phyloP scores from a whole-genome alignment of 2,329 filamentous ascomycete genomes.

The Diaporthe vexans region DNA sequence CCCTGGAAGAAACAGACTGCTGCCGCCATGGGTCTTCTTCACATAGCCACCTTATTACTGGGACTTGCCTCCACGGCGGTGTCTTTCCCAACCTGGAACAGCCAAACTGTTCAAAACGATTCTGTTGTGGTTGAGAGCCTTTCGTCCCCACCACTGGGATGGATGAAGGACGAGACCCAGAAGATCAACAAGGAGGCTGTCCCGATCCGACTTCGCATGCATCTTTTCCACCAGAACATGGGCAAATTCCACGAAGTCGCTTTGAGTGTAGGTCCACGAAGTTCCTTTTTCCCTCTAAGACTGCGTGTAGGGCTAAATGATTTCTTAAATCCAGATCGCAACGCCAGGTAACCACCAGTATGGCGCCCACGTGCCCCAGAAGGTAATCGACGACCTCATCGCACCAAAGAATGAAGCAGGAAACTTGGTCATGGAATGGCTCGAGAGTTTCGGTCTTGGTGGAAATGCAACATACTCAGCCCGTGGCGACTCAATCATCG shows the following conservation, averaged over 20 bases:
- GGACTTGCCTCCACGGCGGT: conserved; percentile 31
- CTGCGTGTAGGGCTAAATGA: background rate
- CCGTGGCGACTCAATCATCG: conserved; percentile 57
- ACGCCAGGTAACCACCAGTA: conserved; percentile 45
- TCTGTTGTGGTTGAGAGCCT: conserved; percentile 37
- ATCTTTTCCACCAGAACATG: conserved; percentile 41
- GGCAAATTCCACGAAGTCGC: conserved; percentile 40
- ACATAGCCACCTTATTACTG: conserved; percentile 32
- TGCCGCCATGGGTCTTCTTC: conserved; percentile 31
- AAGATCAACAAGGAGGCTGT: conserved; percentile 37
- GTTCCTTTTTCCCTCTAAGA: rapidly evolving
- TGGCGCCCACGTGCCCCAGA: conserved; percentile 45
- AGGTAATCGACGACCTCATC: conserved; percentile 45
- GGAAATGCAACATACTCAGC: conserved; percentile 48
- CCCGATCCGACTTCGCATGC: conserved; percentile 38
- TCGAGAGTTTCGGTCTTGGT: conserved; percentile 43
- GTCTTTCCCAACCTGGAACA: conserved; percentile 27
- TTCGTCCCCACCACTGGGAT: conserved; percentile 35
- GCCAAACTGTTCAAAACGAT: conserved; percentile 26
- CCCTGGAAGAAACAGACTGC: background rate
- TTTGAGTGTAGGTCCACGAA: background rate
- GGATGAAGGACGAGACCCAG: conserved; percentile 37
- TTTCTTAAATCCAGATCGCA: conserved; percentile 39
- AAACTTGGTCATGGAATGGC: conserved; percentile 45
- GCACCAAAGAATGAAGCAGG: conserved; percentile 43